Conservation (phyloP, 148 eudicot genomes). For the Silene latifolia region DNA sequence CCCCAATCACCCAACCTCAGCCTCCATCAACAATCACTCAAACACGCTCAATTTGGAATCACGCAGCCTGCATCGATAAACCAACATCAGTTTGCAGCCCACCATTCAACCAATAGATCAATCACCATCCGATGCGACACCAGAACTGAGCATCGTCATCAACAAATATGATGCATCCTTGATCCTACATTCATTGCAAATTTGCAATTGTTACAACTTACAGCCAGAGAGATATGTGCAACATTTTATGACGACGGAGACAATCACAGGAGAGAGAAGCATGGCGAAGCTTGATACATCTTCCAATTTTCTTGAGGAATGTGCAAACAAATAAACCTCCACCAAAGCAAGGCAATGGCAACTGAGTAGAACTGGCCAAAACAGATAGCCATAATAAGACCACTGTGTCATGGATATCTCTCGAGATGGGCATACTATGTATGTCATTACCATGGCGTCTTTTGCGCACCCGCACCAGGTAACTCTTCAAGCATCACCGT, state of each 20-base stretch:
- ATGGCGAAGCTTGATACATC: not conserved
- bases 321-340: not conserved
- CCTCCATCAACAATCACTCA: too few relatives aligned
- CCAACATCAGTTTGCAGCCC: too few relatives aligned
- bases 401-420: not conserved
- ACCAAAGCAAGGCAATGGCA: not conserved
- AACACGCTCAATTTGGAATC: too few relatives aligned
- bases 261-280: not conserved
- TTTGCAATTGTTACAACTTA: not conserved
- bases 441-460: constrained; percentile 58
- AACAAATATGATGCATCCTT: not conserved
- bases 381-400: not conserved
- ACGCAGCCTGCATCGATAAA: too few relatives aligned
- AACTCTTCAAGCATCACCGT: constrained; percentile 35
- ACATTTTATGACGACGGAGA: not conserved
- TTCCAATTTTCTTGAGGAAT: not conserved
- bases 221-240: not conserved
- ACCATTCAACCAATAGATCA: too few relatives aligned
- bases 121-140: too few relatives aligned
- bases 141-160: not conserved
- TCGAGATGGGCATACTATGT: not conserved
- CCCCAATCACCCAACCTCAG: too few relatives aligned
- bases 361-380: not conserved
- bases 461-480: constrained; percentile 68
- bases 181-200: not conserved